Percentiles rank a stretch among this genome's conserved stretches.
phyloP scores from a whole-genome alignment of 352 stramenopile genomes.

The Pythium folliculosum region DNA sequence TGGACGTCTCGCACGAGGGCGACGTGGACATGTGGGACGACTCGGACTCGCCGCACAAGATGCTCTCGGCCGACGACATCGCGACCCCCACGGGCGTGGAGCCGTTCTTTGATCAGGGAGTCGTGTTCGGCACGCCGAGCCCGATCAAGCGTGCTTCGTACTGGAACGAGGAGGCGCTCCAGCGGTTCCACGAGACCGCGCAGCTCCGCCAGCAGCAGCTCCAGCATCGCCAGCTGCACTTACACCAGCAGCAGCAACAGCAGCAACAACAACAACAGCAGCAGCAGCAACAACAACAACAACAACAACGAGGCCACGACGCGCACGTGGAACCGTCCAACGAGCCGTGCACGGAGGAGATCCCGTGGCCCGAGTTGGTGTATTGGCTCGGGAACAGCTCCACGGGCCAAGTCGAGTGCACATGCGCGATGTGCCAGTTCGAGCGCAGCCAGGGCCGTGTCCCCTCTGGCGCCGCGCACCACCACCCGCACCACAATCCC shows the following conservation, averaged over 20 bases:
- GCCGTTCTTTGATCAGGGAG: slow-evolving; percentile 12
- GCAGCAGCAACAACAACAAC: background rate
- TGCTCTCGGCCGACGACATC: slow-evolving; percentile 11
- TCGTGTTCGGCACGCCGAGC: slow-evolving; percentile 9
- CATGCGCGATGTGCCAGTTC: slow-evolving; percentile 11
- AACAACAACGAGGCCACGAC: background rate
- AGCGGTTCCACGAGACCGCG: slow-evolving; percentile 12
- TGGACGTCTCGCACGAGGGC: background rate
- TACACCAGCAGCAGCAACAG: background rate
- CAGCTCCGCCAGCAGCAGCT: background rate
- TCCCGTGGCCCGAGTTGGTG: slow-evolving; percentile 29
- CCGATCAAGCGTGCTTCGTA: slow-evolving; percentile 17
- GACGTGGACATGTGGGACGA: slow-evolving; percentile 14
- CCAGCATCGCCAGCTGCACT: background rate
- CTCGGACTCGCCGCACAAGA: slow-evolving; percentile 3
- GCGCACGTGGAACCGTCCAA: slow-evolving; percentile 20
- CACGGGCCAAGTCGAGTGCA: slow-evolving; percentile 27
- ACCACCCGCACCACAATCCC: background rate
- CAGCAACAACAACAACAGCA: background rate
- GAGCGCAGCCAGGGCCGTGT: slow-evolving; percentile 12
- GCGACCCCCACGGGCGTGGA: slow-evolving; percentile 14
- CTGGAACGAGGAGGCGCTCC: slow-evolving; percentile 16
- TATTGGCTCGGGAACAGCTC: slow-evolving; percentile 27
- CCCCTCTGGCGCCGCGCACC: background rate
- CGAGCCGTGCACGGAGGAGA: slow-evolving; percentile 28